Conservation (phyloP, 352 stramenopile species). For the Pythium biforme region DNA sequence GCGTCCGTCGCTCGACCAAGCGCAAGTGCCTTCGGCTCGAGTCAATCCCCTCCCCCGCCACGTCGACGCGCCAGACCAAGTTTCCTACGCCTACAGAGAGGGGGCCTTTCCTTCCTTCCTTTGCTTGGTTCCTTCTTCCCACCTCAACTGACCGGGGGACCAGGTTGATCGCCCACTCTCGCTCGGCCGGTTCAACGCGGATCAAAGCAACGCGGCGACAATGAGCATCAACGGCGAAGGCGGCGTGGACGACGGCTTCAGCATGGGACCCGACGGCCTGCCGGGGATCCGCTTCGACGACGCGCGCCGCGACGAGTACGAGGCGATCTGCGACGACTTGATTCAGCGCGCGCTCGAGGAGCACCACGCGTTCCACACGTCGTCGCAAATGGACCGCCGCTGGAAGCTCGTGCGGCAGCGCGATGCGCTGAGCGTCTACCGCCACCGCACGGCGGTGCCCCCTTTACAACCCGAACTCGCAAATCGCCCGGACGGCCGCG, state of each 20-base stretch:
- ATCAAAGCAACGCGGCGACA: too few relatives aligned
- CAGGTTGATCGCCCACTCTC: too few relatives aligned
- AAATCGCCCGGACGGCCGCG: neutral
- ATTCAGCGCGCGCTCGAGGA: slow-evolving; percentile 51
- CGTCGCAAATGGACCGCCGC: slow-evolving; percentile 28
- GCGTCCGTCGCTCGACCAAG: too few relatives aligned
- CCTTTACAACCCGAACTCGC: slow-evolving; percentile 7
- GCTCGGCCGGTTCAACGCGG: too few relatives aligned
- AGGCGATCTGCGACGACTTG: slow-evolving; percentile 53
- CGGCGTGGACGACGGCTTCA: slow-evolving; percentile 13
- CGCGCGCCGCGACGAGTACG: slow-evolving; percentile 37
- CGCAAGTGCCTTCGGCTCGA: too few relatives aligned
- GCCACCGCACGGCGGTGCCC: slow-evolving; percentile 28
- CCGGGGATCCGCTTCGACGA: slow-evolving; percentile 39
- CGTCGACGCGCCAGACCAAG: too few relatives aligned
- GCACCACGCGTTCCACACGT: slow-evolving; percentile 55
- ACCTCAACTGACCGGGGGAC: too few relatives aligned
- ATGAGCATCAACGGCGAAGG: slow-evolving; percentile 17
- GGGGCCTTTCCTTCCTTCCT: too few relatives aligned
- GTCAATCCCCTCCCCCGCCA: too few relatives aligned
- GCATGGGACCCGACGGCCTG: slow-evolving; percentile 32
- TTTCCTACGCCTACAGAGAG: too few relatives aligned
- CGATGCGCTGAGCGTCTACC: slow-evolving; percentile 60
- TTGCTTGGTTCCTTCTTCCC: too few relatives aligned
- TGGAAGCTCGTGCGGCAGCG: slow-evolving; percentile 63